Evolutionary conservation across 2,329 filamentous ascomycete genomes (phyloP), one percentile per base, ranked within the genome.

Genomic region (Diaporthe sp.): DNA sequence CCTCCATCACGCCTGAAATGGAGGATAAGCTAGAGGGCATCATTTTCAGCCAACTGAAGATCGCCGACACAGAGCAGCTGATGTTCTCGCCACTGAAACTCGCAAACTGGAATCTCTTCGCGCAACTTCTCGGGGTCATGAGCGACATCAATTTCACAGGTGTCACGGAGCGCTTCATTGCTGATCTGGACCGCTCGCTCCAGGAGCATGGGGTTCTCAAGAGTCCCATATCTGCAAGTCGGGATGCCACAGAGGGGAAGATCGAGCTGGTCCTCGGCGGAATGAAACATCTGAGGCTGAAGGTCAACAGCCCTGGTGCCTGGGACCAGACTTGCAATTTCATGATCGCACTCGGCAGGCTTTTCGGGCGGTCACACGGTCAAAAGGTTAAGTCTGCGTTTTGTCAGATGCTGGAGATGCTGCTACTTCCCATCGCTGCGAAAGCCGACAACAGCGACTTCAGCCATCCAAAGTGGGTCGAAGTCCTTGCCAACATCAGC

Each of bases 81-180:
- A 87, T 92, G 77, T 88, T 93, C 12, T 98, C 95, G 0, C 92
- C 94, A 0, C 87, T 98, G 34, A 95, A 95, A 78, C 92, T 97
- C 84, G 94, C 97, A 19, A 99, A 99, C 80, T 99, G 96, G 96
- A 94, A 95, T 75, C 92, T 99, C 3, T 98, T 98, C 82, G 93
- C 95, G 28, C 94, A 98, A 80, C 87, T 99, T 4, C 90, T 99
- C 1, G 97, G 97, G n/a, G 94, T 96, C 53, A 98, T 99, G 94
- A 98, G 97, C 84, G 94, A 94, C 59, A 93, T 97, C 78, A 96
- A 97, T 81, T 98, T 99, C 82, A 87, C 91, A 22, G 94, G 93
- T 74, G 96, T 99, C 61, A 92, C 95, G 4, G 91, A 92, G 73
- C 92, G 95, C 65, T 99, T 98, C 81, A 88, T 98, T 61, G 87